Percentiles rank a stretch among this genome's conserved stretches.
Conservation (phyloP, 75 land plant genomes). For the Picea sitchensis region DNA sequence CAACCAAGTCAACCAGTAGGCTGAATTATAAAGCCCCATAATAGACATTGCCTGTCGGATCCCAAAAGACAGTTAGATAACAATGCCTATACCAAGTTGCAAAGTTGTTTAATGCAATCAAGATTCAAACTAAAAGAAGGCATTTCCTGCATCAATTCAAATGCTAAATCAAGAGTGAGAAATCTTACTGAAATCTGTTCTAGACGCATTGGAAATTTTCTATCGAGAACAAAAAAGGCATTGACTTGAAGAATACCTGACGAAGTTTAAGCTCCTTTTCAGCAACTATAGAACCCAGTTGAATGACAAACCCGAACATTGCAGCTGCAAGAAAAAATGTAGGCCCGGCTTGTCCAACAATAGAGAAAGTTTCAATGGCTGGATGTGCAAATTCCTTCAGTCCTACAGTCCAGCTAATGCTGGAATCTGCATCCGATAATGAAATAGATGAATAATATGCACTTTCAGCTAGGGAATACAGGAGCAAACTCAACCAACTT, state of each 20-base stretch:
- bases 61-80: background rate
- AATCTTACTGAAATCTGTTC: background rate
- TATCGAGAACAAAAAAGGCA: background rate
- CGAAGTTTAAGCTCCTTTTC: constrained; percentile 94
- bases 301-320: constrained; percentile 95
- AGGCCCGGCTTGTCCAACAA: constrained; percentile 59
- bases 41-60: constrained; percentile 84
- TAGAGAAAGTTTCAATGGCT: constrained; percentile 44
- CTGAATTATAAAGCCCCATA: constrained; percentile 96
- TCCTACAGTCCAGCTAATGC: constrained; percentile 67
- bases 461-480: too few relatives aligned
- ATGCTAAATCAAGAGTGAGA: background rate
- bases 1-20: constrained; percentile 94
- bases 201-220: too few relatives aligned
- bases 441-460: too few relatives aligned
- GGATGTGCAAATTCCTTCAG: constrained; percentile 96
- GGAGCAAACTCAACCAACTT: too few relatives aligned
- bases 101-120: too few relatives aligned
- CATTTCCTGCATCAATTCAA: background rate
- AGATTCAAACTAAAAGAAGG: background rate
- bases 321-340: constrained; percentile 85
- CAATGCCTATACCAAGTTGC: background rate
- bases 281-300: constrained; percentile 60
- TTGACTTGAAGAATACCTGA: constrained; percentile 49
- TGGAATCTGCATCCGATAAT: constrained; percentile 45